These are phyloP conservation scores for Leishmania aethiopica DNA, from an alignment of 208 protist genomes.

Conservation along the genomic window DNA sequence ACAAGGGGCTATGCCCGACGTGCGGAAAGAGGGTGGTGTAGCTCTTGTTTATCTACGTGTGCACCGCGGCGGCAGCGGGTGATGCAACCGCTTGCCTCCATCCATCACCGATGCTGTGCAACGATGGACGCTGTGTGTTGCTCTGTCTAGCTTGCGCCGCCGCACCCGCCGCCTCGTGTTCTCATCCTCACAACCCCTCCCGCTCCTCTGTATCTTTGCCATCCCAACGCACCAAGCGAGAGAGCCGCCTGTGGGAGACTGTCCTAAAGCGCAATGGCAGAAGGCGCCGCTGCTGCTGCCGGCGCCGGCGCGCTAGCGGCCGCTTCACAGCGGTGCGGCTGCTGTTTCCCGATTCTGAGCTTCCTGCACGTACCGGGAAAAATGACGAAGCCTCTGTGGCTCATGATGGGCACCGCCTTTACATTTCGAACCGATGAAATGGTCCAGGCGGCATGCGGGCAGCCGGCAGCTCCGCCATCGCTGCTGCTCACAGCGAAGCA, in stretches of 20 bases:
- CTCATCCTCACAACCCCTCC: background rate
- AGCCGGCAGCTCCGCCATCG: background rate
- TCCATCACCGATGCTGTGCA: background rate
- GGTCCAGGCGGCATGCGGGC: background rate
- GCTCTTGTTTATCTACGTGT: background rate
- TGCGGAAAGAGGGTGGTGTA: background rate
- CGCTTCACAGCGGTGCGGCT: constrained; percentile 5
- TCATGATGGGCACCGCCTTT: constrained; percentile 88
- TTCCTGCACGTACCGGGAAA: constrained; percentile 84
- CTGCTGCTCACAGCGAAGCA: constrained; percentile 83
- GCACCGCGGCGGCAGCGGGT: background rate
- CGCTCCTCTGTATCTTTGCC: background rate
- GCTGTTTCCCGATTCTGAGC: constrained; percentile 69
- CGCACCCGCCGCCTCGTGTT: background rate
- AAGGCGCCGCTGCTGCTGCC: background rate
- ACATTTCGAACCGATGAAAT: constrained; percentile 14
- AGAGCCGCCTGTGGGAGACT: background rate
- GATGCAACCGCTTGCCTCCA: background rate
- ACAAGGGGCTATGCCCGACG: background rate
- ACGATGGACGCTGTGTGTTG: background rate
- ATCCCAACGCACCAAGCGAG: background rate
- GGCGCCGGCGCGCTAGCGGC: background rate
- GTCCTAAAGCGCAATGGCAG: background rate
- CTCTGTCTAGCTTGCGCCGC: background rate
- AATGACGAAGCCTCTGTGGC: constrained; percentile 79